Evolutionary conservation across 441 rosid genomes (phyloP).

Genomic region (Daphne laureola): DNA sequence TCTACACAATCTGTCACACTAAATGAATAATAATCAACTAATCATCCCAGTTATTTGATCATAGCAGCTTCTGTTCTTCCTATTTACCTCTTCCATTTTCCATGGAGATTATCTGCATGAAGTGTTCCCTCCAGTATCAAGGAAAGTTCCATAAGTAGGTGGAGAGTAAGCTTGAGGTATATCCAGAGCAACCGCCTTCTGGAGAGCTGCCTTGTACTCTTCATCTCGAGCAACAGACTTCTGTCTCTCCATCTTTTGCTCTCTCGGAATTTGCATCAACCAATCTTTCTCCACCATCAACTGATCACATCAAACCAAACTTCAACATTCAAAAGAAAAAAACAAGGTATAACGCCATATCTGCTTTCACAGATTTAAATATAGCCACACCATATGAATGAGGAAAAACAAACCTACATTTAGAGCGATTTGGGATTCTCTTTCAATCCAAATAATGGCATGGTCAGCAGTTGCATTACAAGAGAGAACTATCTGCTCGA

Average conservation of each 20-base stretch:
- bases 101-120: conserved; percentile 27
- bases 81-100: too few species aligned
- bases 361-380: background rate
- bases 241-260: conserved; percentile 74
- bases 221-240: conserved; percentile 51
- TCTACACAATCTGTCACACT: too few species aligned
- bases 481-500: conserved; percentile 81
- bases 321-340: background rate
- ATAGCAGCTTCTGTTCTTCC: too few species aligned
- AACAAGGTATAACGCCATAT: background rate
- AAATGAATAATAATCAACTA: too few species aligned
- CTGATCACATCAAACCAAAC: conserved; percentile 24
- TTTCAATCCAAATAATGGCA: conserved; percentile 73
- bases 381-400: background rate
- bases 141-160: conserved; percentile 70
- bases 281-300: conserved; percentile 66
- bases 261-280: conserved; percentile 59
- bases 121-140: conserved; percentile 42
- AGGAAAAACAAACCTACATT: conserved; percentile 41
- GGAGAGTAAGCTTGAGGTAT: conserved; percentile 49
- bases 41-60: too few species aligned
- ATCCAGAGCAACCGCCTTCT: conserved; percentile 58
- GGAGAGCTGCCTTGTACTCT: conserved; percentile 76
- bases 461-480: conserved; percentile 88
- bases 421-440: conserved; percentile 74